Percentiles rank a stretch among this genome's conserved stretches.
These are phyloP conservation scores for Pleurotus eryngii DNA, from an alignment of 768 basidiomycete genomes.

Conservation along the genomic window DNA sequence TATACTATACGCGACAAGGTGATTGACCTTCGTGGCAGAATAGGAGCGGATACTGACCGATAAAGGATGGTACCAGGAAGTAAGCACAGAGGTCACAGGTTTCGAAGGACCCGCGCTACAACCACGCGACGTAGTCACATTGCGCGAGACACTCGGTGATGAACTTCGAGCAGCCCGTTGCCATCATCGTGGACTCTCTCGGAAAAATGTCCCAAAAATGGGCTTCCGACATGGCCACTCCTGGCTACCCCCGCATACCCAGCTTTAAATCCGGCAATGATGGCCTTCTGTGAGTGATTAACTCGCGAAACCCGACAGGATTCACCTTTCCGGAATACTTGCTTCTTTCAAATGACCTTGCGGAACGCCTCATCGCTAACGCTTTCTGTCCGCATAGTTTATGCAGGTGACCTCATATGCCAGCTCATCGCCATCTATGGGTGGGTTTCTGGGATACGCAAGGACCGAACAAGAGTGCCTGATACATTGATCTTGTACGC, in stretches of 20 bases:
- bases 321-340: background rate
- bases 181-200: background rate
- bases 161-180: background rate
- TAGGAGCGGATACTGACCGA: no score
- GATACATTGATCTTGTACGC: no score
- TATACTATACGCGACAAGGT: no score
- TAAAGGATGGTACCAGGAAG: no score
- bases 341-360: background rate
- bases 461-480: no score
- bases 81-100: no score
- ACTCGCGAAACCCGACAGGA: background rate
- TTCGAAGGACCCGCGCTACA: no score
- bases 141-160: no score
- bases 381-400: background rate
- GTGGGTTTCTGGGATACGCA: no score
- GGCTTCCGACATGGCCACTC: background rate
- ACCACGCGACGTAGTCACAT: no score
- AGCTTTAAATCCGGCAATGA: background rate
- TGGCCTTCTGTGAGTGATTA: background rate
- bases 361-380: background rate
- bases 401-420: background rate
- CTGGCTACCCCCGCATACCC: background rate
- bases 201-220: slow-evolving; percentile 1
- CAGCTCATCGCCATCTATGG: slow-evolving; percentile 1
- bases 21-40: no score